These are phyloP conservation scores for Austroboletus novae-zelandiae DNA, from an alignment of 1,284 basidiomycete species.

Conservation along the genomic window DNA sequence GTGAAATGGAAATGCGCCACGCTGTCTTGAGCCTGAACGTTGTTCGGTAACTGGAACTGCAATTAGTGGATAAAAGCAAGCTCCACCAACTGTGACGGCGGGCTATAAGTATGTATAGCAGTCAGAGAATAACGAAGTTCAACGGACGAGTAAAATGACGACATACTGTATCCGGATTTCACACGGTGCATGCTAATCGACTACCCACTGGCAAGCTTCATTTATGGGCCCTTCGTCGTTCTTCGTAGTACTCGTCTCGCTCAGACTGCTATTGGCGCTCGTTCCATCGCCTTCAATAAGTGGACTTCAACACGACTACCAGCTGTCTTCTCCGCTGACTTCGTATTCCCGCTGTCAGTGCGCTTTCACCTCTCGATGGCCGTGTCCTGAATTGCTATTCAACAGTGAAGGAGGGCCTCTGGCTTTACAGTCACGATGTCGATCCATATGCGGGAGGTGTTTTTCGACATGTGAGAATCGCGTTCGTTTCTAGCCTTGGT, in stretches of 20 bases:
- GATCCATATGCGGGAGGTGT: conserved; percentile 85
- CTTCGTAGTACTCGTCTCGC: conserved; percentile 39
- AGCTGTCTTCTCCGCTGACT: conserved; percentile 81
- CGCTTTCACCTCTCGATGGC: background rate
- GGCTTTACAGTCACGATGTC: conserved; percentile 66
- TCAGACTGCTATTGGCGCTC: conserved; percentile 50
- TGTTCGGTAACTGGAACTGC: conserved; percentile 9
- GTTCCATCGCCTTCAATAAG: conserved; percentile 40
- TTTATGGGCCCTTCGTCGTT: conserved; percentile 15
- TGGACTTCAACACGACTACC: conserved; percentile 60
- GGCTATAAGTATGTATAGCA: too few species aligned
- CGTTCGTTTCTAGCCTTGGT: background rate
- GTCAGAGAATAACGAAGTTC: too few species aligned
- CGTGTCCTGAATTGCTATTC: background rate
- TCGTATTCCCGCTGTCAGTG: conserved; percentile 58
- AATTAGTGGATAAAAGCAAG: too few species aligned
- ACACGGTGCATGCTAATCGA: background rate
- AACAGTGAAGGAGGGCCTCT: conserved; percentile 85
- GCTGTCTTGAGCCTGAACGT: conserved; percentile 7
- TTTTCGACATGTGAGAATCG: conserved; percentile 74
- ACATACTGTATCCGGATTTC: too few species aligned
- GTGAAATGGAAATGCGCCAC: conserved; percentile 20
- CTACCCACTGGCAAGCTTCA: background rate
- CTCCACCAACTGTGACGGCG: too few species aligned
- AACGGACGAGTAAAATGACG: too few species aligned